These are phyloP conservation scores for Leccinum angustisporum DNA, from an alignment of 1,284 basidiomycete genomes.

Conservation along the genomic window DNA sequence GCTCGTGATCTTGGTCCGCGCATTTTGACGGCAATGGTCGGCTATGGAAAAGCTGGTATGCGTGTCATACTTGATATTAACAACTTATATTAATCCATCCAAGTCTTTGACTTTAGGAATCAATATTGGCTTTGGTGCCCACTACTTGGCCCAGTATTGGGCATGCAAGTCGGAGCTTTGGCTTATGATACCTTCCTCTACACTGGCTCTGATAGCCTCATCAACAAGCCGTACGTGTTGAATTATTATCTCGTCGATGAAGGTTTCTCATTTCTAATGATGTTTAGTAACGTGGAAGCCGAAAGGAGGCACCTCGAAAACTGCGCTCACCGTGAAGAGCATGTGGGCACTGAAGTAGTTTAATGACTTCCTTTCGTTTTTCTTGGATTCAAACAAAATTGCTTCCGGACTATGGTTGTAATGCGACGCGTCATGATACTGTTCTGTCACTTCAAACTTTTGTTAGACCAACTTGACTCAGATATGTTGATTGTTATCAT, in stretches of 20 bases:
- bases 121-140: slow-evolving; percentile 83
- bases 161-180: slow-evolving; percentile 51
- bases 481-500: background rate
- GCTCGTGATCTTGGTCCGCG: slow-evolving; percentile 66
- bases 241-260: background rate
- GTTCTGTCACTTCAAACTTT: background rate
- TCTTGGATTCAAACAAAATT: background rate
- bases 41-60: slow-evolving; percentile 52
- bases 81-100: background rate
- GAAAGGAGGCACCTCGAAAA: slow-evolving; percentile 18
- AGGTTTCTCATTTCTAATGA: background rate
- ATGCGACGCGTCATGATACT: background rate
- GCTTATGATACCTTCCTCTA: slow-evolving; percentile 56
- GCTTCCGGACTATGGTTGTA: background rate
- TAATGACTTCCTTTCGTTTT: slow-evolving; percentile 30
- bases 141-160: slow-evolving; percentile 56
- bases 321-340: slow-evolving; percentile 6
- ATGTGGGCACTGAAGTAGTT: slow-evolving; percentile 9
- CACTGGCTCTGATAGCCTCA: slow-evolving; percentile 50
- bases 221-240: slow-evolving; percentile 50
- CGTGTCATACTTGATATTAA: background rate
- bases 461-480: background rate
- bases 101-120: slow-evolving; percentile 49
- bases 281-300: slow-evolving; percentile 14
- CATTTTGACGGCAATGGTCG: slow-evolving; percentile 57